A percentile compares a stretch with the other conserved stretches of the same genome.
Evolutionary conservation across 1,284 basidiomycete species (phyloP).

Genomic region (Bjerkandera adusta): DNA sequence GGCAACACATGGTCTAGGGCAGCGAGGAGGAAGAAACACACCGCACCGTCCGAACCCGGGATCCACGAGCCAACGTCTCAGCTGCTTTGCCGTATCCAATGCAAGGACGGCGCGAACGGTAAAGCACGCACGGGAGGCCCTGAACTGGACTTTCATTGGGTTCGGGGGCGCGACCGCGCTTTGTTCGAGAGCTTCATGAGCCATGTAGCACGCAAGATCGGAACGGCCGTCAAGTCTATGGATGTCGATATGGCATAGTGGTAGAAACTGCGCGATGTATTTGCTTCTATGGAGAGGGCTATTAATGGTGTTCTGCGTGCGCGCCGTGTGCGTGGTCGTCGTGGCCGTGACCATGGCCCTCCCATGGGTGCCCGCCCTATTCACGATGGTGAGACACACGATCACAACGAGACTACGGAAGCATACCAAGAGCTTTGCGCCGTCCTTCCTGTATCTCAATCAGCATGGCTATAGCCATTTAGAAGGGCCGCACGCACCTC

Average conservation of each 20-base stretch:
- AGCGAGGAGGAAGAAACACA: constrained; percentile 49
- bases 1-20: constrained; percentile 75
- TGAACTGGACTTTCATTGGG: constrained; percentile 56
- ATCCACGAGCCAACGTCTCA: neutral
- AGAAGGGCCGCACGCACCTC: constrained; percentile 56
- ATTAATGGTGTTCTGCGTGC: constrained; percentile 43
- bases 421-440: constrained; percentile 65
- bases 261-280: neutral
- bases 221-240: constrained; percentile 5
- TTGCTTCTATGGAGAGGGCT: constrained; percentile 6
- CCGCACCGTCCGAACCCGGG: neutral
- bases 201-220: constrained; percentile 46
- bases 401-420: neutral
- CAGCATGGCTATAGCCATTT: constrained; percentile 3
- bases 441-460: constrained; percentile 56
- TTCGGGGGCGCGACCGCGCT: constrained; percentile 55
- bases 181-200: constrained; percentile 71
- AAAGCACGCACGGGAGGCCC: constrained; percentile 12
- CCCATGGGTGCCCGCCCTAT: constrained; percentile 57
- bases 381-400: constrained; percentile 16
- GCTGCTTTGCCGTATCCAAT: constrained; percentile 27
- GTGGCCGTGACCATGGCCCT: constrained; percentile 56
- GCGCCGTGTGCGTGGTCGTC: constrained; percentile 34
- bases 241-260: constrained; percentile 6
- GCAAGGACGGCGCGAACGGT: neutral